Base-by-base conservation (phyloP, 306 rosid genomes). In the Medicago ruthenica region DNA sequence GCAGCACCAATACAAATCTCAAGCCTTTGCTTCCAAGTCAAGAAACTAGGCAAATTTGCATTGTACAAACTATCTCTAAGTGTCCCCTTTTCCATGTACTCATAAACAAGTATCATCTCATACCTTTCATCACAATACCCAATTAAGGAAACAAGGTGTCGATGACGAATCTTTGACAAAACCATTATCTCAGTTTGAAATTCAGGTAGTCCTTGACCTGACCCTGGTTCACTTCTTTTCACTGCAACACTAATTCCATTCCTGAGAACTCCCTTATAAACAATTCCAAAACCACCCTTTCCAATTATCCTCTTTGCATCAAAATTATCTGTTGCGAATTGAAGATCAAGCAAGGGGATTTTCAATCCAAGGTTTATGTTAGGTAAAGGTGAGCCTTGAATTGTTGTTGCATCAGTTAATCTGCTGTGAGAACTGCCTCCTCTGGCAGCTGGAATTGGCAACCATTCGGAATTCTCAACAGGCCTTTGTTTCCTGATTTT, bases 1-100 rank as follows among this genome's bases (percentile, higher is more conserved):
- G 91, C 89, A 42, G 89, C 75, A 9, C 81, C 91, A 47, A 87
- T 85, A 68, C 91, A 87, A 27, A 87, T 87, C 53, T 87, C 85
- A 53, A 87, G 89, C 76, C 89, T 83, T 6, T 81, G 86, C 68
- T 79, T 85, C 91, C 91, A 87, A 1, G 60, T 0, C 71, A 87
- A 60, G 37, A 18, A 54, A 18, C 34, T 75, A 8, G 87, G 77
- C 15, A 44, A 63, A 21, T 65, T 74, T 44, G 34, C 11, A n/a
- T 72, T 41, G 16, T 85, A 87, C 48, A 87, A 75, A 57, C 76
- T 87, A 11, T 87, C 89, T 51, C 73, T 79, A 5, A 87, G 79
- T 40, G 91, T 79, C 10, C 91, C 87, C 14, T 78, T 85, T 24
- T 85, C 87, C 87, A 83, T 85, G 74, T 78, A 85, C 53, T 83